Base-by-base conservation (phyloP, 441 rosid genomes). In the Pelargonium fulgidum region DNA sequence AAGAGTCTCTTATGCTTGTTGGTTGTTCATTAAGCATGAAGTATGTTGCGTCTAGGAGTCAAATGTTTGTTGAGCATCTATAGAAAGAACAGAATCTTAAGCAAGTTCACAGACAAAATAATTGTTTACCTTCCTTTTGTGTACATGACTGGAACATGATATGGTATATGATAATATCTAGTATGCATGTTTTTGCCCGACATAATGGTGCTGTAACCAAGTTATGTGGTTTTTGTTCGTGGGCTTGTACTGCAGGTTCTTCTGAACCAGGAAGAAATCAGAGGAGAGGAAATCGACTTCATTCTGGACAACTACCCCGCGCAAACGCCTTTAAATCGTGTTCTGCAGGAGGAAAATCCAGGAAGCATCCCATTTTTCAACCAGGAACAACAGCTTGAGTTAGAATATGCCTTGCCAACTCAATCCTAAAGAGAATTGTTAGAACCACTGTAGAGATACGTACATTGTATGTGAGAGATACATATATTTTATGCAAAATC, bases 251-350 rank as follows among this genome's bases (percentile, higher is more conserved):
- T 77, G 71, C 88, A 89, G 94, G 97, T 89, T 83, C 87, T 93
- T 45, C 79, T 91, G 52, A 83, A 84, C 70, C 83, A 86, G 81
- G 80, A 83, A 80, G 97, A 91, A 82, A 80, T 89, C 52, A 85
- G 85, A 26, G 93, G 96, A 72, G 92, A 87, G 67, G 97, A 86
- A 77, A 85, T 93, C 14, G 94, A 89, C 70, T 87, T 71, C 76
- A 87, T 91, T 74, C 73, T 91, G 74, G 79, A 83, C 62, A 84
- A 81, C 9, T 93, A 93, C 78, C 96, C 98, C 74, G 88, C 87
- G 4, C 82, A 89, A 62, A 90, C 90, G 1, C 90, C 86, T 0
- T 64, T 89, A 70, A 81, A 73, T 67, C 86, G 76, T 42, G 82
- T 93, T 1, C 69, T 86, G 80, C 85, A 83, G 78, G 97, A 93